Evolutionary conservation across 1,139 yeast species (phyloP).

Genomic region (Blastobotrys illinoisensis): DNA sequence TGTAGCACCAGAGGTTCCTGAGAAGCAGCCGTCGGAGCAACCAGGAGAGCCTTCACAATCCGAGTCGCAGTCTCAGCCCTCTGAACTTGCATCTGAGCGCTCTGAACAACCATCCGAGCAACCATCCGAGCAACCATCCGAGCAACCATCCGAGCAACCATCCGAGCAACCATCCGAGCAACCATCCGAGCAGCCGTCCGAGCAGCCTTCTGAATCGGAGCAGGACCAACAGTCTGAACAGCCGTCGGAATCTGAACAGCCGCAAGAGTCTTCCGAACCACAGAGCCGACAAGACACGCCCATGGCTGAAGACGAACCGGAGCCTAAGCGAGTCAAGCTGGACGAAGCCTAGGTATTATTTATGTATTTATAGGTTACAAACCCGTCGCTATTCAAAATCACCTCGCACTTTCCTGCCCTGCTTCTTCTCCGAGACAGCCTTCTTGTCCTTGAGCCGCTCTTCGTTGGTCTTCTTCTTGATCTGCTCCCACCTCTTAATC

Average conservation of each 20-base stretch:
- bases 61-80: background rate
- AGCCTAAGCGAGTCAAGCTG: constrained; percentile 4
- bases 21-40: background rate
- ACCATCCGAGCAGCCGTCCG: background rate
- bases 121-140: background rate
- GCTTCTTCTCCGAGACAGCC: constrained; percentile 50
- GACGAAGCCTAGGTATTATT: background rate
- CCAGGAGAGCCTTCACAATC: background rate
- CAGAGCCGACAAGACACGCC: background rate
- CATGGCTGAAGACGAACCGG: constrained; percentile 2
- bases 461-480: constrained; percentile 44
- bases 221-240: background rate
- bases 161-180: background rate
- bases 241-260: too few species aligned
- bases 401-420: constrained; percentile 33
- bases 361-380: background rate
- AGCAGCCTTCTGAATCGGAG: background rate
- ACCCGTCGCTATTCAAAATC: background rate
- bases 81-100: background rate
- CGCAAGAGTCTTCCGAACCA: background rate
- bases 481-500: constrained; percentile 49
- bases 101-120: background rate
- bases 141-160: background rate
- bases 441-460: constrained; percentile 49
- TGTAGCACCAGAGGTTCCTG: background rate